phyloP scores from a whole-genome alignment of 345 rosid genomes.

The Cardiospermum halicacabum region DNA sequence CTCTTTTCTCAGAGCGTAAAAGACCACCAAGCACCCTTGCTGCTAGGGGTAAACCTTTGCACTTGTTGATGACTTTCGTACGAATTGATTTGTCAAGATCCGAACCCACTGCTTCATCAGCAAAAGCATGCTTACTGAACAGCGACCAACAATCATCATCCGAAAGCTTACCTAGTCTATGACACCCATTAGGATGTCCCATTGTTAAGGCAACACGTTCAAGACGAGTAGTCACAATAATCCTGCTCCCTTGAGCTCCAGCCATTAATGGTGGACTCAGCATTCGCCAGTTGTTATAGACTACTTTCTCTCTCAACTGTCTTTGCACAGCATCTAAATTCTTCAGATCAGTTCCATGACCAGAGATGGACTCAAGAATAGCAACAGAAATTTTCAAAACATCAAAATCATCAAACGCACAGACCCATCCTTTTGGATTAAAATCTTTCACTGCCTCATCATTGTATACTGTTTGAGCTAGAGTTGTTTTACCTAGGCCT shows the following conservation, averaged over 20 bases:
- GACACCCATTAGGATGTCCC: not conserved
- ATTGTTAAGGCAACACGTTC: not conserved
- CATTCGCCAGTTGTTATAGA: not conserved
- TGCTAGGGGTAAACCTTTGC: not conserved
- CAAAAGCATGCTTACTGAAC: conserved; percentile 8
- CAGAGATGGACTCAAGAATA: not conserved
- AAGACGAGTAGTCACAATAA: not conserved
- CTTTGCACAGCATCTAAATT: not conserved
- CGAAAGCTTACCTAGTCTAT: not conserved
- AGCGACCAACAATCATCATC: conserved; percentile 16
- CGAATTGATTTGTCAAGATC: not conserved
- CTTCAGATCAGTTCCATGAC: not conserved
- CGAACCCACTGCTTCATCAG: not conserved
- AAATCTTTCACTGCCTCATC: not conserved
- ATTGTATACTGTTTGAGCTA: not conserved
- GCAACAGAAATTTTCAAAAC: not conserved
- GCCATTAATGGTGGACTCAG: not conserved
- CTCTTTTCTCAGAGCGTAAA: not conserved
- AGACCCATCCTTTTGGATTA: not conserved
- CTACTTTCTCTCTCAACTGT: not conserved
- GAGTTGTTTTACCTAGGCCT: not conserved
- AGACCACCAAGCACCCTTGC: not conserved
- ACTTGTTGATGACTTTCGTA: not conserved
- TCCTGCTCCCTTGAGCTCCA: not conserved
- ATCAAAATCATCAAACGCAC: not conserved